These are phyloP conservation scores for Exsudoporus frostii DNA, from an alignment of 768 basidiomycete genomes.

Conservation along the genomic window DNA sequence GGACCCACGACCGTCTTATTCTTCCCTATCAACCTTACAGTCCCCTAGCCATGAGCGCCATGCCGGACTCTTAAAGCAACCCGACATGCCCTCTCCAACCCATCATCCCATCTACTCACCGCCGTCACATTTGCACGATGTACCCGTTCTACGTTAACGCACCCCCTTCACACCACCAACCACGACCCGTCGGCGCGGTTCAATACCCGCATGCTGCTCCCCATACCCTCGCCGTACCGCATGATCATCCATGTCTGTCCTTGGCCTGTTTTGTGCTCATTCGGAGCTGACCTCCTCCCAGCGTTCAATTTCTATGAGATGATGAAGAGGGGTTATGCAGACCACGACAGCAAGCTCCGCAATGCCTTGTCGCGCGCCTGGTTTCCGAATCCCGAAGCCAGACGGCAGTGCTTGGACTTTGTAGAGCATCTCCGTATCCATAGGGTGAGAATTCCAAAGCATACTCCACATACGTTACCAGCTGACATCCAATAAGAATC, in stretches of 20 bases:
- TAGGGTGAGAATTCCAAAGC: constrained; percentile 12
- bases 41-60: not conserved
- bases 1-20: not conserved
- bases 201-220: not conserved
- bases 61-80: constrained; percentile 2
- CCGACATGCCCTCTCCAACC: not conserved
- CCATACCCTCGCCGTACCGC: not conserved
- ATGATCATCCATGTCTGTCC: constrained; percentile 10
- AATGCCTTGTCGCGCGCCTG: constrained; percentile 1
- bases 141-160: not conserved
- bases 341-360: not conserved
- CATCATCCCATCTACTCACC: not conserved
- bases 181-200: not conserved
- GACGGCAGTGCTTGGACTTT: constrained; percentile 3
- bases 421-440: constrained; percentile 16
- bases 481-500: constrained; percentile 17
- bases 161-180: not conserved
- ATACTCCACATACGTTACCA: not conserved
- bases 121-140: constrained; percentile 4
- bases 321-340: not conserved
- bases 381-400: not conserved
- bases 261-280: not conserved
- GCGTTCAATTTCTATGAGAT: constrained; percentile 3
- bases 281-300: constrained; percentile 3
- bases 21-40: constrained; percentile 7